Evolutionary conservation across 257 asterid genomes (phyloP), one percentile per base, ranked within the genome.

Genomic region (Jaltomata sinuosa): DNA sequence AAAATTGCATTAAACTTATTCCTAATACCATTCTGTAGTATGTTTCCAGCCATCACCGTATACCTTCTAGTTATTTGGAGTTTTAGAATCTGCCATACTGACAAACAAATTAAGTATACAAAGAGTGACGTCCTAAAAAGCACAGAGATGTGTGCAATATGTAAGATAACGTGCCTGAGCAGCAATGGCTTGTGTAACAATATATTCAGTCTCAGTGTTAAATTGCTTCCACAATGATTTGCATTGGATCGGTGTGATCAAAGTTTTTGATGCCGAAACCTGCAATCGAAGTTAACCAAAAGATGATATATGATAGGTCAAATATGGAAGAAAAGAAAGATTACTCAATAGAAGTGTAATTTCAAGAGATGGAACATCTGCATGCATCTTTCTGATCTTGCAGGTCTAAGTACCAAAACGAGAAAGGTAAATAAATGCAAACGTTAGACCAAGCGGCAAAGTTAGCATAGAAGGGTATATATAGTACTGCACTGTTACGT

Each of bases 161-260:
- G 76, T 65, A 77, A 22, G 74, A 47, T 54, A 84, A 80, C 86
- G 76, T 92, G 91, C 99, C 98, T 96, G 99, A 69, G 98, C 98
- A 85, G 98, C 85, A 83, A 94, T 93, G 84, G 99, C 99, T 91
- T 94, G 99, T 87, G 93, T 91, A 82, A 96, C 97, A 77, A 94
- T 89, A 87, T 92, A 93, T 91, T 94, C 98, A 0, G 99, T 97
- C 94, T 97, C 99, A 3, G 89, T 19, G 85, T 87, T 92, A 79
- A 97, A 97, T 88, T 94, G 98, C 91, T 98, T 91, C 99, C 99
- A 97, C 85, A 97, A 84, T 12, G 94, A 87, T 87, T 95, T 97
- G 91, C 99, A 95, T 92, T 94, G 99, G 84, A 95, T 97, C 32
- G 99, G 99, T 54, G 98, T 91, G 79, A 97, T 87, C 89, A 97